Evolutionary conservation across 345 rosid genomes (phyloP), one percentile per base, ranked within the genome.

Genomic region (Clarkia xantiana): DNA sequence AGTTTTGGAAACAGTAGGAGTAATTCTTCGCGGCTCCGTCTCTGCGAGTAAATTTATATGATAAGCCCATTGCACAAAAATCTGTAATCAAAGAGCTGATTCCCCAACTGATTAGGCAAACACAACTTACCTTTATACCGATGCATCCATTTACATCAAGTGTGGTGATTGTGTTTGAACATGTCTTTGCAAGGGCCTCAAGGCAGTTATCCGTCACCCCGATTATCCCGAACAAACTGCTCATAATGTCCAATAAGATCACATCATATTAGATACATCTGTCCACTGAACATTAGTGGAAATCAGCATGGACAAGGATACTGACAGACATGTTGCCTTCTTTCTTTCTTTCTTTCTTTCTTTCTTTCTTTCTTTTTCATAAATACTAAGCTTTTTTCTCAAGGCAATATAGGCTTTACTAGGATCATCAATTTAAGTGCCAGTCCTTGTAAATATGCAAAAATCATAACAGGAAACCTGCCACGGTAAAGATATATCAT

Each of bases 191-290:
- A 44, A 90, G 86, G 56, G 59, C 67, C 69, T 82, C 86, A 54
- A 86, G 66, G 67, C 88, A 80, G 62, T 52, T 79, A 65, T 90
- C 88, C 18, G 86, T 90, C 60, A 85, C 95, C 51, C 95, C 95
- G 40, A 85, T 79, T 80, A 85, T 85, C 61, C 94, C 95, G 60
- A 85, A 89, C 75, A 89, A 75, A 74, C 97, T 89, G 94, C 80
- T 29, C 36, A 29, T 5, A 29, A 29, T 29, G 36, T 29, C 65
- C 39, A 19, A 54, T 40, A 9, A 44, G 18, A 52, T 59, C 61
- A 65, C 49, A 45, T 49, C 36, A 29, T 29, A 29, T 29, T 29
- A 29, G 36, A 29, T 29, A 29, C 9, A 29, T 7, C 5, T 29
- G 36, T 29, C 25, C 36, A 29, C 36, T 5, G 36, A 29, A 29